Base-by-base conservation (phyloP, 371 early-diverging fungal species). In the Syncephalastrum sp. region DNA sequence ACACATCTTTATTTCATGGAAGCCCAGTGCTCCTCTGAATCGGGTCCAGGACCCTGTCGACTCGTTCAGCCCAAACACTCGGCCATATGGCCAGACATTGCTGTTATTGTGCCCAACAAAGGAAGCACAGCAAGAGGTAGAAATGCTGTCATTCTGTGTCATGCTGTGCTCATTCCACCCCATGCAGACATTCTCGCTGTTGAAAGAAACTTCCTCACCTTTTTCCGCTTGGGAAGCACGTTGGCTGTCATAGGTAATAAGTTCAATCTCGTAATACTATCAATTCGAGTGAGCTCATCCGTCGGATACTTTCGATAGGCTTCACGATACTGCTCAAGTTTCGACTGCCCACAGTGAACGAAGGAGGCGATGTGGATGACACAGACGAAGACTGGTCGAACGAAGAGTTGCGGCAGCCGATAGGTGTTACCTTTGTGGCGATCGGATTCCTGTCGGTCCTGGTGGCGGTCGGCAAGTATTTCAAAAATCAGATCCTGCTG, bases 201-300 rank as follows among this genome's bases (percentile, higher is more conserved):
- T 43, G 79, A 78, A 47, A 61, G 79, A n/a, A 78, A 75, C 54
- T 78, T 66, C 64, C 45, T 78, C 10, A 73, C 69, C 19, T 69
- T 70, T 64, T 64, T 75, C 49, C 64, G 73, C 33, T 44, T 75
- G 2, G 64, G 75, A 3, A 67, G 71, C 50, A 78, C 75, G 15
- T 51, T 78, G 4, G 53, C 69, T 41, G 64, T 78, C 8, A 52
- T 78, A 15, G 79, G 79, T 75, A 68, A 59, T 2, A 2, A 2
- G 2, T 21, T 21, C 21, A 21, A 21, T 2, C 21, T 21, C 21
- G 21, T 2, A 21, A 21, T 21, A 2, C 0, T 21, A 21, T 21
- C 21, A 21, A 21, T 21, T 21, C 21, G 21, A 2, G 21, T 2
- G 21, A 21, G 21, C 21, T 21, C 21, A 21, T 21, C 21, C 21